Percentiles rank a stretch among this genome's conserved stretches.
Evolutionary conservation across 2,329 filamentous ascomycete genomes (phyloP).

Genomic region (Stachybotrys chartarum): DNA sequence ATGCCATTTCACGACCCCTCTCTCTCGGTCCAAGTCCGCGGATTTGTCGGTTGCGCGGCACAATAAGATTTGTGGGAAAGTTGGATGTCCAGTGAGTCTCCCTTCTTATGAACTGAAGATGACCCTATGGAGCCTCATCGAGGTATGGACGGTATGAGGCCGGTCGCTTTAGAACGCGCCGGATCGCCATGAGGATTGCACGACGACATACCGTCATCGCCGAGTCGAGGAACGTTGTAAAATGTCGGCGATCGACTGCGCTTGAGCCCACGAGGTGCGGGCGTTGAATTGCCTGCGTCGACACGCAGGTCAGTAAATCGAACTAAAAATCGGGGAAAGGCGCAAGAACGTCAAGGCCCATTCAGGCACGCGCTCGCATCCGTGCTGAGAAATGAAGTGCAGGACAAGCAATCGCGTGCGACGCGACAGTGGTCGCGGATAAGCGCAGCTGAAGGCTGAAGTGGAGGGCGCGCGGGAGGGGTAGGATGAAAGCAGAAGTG

Average conservation of each 20-base stretch:
- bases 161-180: neutral
- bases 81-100: no score
- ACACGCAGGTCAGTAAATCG: neutral
- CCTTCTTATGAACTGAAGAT: no score
- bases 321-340: no score
- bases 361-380: no score
- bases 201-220: slow-evolving; percentile 66
- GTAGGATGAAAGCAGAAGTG: slow-evolving; percentile 7
- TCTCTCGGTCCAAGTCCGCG: neutral
- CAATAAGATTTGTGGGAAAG: no score
- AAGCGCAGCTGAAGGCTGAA: neutral
- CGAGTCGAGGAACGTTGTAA: slow-evolving; percentile 45
- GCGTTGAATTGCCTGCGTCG: neutral
- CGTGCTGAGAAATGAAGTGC: no score
- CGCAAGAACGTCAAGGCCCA: no score
- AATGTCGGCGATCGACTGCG: slow-evolving; percentile 69
- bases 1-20: neutral
- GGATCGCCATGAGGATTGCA: slow-evolving; percentile 17
- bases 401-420: neutral
- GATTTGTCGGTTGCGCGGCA: no score
- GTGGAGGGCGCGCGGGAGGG: slow-evolving; percentile 8
- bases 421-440: neutral
- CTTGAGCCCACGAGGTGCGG: slow-evolving; percentile 58
- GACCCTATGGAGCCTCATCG: neutral
- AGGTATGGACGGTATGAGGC: neutral